phyloP scores from a whole-genome alignment of 495 filamentous ascomycete genomes.

The Penicillium robsamsonii region DNA sequence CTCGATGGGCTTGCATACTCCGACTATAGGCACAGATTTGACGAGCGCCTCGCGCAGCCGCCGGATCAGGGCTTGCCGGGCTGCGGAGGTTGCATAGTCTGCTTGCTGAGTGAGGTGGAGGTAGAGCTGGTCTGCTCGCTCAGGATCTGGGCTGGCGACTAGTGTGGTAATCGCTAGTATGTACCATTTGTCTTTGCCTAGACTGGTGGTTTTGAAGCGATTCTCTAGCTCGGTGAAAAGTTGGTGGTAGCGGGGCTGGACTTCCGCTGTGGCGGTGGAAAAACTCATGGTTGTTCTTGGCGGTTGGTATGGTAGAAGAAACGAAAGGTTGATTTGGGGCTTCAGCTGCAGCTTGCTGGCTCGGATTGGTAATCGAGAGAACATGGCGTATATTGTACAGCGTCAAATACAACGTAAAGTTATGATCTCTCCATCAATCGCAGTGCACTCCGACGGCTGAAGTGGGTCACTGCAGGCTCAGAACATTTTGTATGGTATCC shows the following conservation, averaged over 20 bases:
- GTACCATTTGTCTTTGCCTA: slow-evolving; percentile 57
- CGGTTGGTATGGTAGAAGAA: background rate
- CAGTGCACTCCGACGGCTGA: slow-evolving; percentile 16
- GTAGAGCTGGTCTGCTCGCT: slow-evolving; percentile 49
- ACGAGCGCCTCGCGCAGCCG: slow-evolving; percentile 54
- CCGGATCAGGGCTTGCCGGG: slow-evolving; percentile 47
- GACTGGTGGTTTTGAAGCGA: slow-evolving; percentile 45
- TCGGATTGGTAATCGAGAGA: slow-evolving; percentile 6
- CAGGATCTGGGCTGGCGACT: slow-evolving; percentile 45
- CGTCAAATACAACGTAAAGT: background rate
- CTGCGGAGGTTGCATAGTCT: slow-evolving; percentile 30
- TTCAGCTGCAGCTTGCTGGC: background rate
- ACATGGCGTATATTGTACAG: background rate
- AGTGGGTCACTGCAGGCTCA: slow-evolving; percentile 16
- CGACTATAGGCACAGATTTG: slow-evolving; percentile 50
- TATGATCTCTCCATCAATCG: background rate
- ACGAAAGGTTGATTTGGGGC: background rate
- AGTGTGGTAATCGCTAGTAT: slow-evolving; percentile 50
- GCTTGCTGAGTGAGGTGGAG: slow-evolving; percentile 47
- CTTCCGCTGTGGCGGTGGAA: slow-evolving; percentile 15
- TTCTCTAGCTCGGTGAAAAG: slow-evolving; percentile 53
- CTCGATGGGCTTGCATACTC: slow-evolving; percentile 54
- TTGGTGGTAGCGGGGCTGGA: slow-evolving; percentile 31
- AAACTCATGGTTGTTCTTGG: slow-evolving; percentile 20
- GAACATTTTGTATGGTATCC: slow-evolving; percentile 1